Conservation (phyloP, 1,284 basidiomycete genomes). For the Tetrapyrgos nigripes region DNA sequence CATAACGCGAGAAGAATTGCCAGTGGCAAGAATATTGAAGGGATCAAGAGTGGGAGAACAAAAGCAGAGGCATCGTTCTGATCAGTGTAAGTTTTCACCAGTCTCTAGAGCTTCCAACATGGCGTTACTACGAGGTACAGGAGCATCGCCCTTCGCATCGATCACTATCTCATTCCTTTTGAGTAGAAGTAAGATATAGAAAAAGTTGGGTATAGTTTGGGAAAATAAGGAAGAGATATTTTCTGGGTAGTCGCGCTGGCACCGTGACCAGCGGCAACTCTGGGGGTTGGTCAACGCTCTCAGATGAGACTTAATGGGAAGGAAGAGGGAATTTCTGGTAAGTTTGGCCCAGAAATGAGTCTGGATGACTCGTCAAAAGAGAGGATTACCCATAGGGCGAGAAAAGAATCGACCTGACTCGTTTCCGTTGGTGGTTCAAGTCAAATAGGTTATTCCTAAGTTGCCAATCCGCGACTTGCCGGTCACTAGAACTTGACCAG, state of each 20-base stretch:
- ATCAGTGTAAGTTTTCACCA: slow-evolving; percentile 43
- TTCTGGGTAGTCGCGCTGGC: slow-evolving; percentile 34
- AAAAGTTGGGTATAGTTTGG: slow-evolving; percentile 58
- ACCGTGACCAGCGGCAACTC: not conserved
- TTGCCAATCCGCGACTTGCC: too few species aligned
- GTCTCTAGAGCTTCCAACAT: slow-evolving; percentile 59
- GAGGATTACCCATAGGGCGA: too few species aligned
- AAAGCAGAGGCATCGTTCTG: slow-evolving; percentile 53
- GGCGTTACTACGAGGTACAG: slow-evolving; percentile 42
- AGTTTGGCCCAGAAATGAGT: too few species aligned
- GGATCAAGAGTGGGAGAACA: slow-evolving; percentile 56
- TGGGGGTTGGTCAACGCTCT: too few species aligned
- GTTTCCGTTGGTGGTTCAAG: too few species aligned
- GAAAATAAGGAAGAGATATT: slow-evolving; percentile 50
- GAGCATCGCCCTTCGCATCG: not conserved
- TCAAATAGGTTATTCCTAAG: too few species aligned
- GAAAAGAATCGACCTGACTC: too few species aligned
- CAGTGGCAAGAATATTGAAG: slow-evolving; percentile 46
- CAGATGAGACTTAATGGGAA: too few species aligned
- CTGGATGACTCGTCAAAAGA: too few species aligned
- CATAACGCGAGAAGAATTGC: slow-evolving; percentile 31
- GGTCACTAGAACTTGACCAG: too few species aligned
- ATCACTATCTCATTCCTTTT: slow-evolving; percentile 1
- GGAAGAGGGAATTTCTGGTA: too few species aligned
- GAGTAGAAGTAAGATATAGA: slow-evolving; percentile 54